These are phyloP conservation scores for Blastocladiella emersonii DNA, from an alignment of 371 early-diverging fungal species.

Conservation along the genomic window DNA sequence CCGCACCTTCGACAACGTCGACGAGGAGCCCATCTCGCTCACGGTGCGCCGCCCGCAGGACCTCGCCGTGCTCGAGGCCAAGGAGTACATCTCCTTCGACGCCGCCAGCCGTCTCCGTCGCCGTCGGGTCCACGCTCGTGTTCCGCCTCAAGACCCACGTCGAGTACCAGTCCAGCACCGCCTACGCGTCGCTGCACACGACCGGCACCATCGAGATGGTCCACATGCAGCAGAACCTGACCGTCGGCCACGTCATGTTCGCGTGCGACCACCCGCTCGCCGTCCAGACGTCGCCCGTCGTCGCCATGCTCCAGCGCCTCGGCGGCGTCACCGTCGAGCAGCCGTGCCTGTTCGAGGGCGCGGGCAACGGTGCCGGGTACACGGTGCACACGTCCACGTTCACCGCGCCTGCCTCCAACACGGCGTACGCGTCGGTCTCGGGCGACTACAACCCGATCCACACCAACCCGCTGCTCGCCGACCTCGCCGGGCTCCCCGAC, in stretches of 20 bases:
- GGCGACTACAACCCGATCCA: constrained; percentile 93
- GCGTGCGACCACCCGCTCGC: constrained; percentile 48
- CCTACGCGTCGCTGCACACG: constrained; percentile 55
- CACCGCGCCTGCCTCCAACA: constrained; percentile 64
- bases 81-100: constrained; percentile 75
- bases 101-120: constrained; percentile 46
- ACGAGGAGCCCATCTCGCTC: constrained; percentile 70
- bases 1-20: constrained; percentile 66
- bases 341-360: constrained; percentile 63
- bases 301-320: constrained; percentile 64
- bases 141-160: constrained; percentile 71
- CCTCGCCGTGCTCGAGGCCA: constrained; percentile 74
- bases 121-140: constrained; percentile 55
- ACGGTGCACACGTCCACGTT: constrained; percentile 81
- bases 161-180: constrained; percentile 56
- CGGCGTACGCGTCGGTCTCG: constrained; percentile 74
- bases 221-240: constrained; percentile 65
- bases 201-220: constrained; percentile 66
- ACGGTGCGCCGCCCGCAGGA: constrained; percentile 60
- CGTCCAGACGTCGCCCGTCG: constrained; percentile 52
- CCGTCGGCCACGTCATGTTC: constrained; percentile 68
- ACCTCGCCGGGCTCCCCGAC: constrained; percentile 77
- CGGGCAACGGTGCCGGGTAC: too few species aligned
- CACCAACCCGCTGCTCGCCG: constrained; percentile 91
- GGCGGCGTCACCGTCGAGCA: constrained; percentile 62